phyloP scores from a whole-genome alignment of 345 rosid genomes.

The Adansonia digitata region DNA sequence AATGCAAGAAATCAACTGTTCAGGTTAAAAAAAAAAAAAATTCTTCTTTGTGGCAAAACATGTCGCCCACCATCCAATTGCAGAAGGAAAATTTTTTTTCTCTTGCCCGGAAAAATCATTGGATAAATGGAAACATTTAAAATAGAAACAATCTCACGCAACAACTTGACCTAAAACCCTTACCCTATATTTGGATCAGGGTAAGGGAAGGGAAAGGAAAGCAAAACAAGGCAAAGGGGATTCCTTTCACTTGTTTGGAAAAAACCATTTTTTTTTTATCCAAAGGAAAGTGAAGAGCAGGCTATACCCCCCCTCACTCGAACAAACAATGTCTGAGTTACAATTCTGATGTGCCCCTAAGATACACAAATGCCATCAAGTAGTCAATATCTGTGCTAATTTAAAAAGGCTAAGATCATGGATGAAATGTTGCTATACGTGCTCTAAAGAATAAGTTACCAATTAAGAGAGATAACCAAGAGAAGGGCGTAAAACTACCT shows the following conservation, averaged over 20 bases:
- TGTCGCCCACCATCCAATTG: neutral
- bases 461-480: neutral
- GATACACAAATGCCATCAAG: neutral
- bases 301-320: neutral
- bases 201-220: too few relatives aligned
- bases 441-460: neutral
- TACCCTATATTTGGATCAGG: too few relatives aligned
- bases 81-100: neutral
- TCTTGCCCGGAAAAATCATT: neutral
- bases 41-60: neutral
- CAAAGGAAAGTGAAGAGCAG: too few relatives aligned
- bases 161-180: neutral
- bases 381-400: neutral
- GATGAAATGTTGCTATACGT: neutral
- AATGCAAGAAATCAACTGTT: neutral
- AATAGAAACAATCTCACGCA: neutral
- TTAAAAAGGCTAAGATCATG: neutral
- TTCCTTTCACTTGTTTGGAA: too few relatives aligned
- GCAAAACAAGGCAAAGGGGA: too few relatives aligned
- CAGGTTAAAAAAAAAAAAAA: neutral
- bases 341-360: neutral
- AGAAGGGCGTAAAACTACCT: conserved; percentile 42
- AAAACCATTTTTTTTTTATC: too few relatives aligned
- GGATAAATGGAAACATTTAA: neutral
- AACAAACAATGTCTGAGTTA: neutral